A percentile compares a stretch with the other conserved stretches of the same genome.
These are phyloP conservation scores for Sphaerobolus stellatus DNA, from an alignment of 1,284 basidiomycete genomes.

Conservation along the genomic window DNA sequence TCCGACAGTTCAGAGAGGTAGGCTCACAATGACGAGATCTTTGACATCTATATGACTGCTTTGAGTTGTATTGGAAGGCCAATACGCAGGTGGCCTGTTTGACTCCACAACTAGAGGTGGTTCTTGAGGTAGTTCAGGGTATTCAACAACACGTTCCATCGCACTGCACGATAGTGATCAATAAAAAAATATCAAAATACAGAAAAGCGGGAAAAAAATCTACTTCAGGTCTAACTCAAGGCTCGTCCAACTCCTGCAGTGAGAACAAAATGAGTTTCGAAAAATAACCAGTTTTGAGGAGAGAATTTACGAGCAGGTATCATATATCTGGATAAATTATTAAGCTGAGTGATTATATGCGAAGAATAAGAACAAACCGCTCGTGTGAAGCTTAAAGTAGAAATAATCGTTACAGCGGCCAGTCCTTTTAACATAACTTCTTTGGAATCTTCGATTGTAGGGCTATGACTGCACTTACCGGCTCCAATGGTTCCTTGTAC, in stretches of 20 bases:
- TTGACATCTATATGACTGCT: slow-evolving; percentile 57
- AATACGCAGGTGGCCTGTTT: slow-evolving; percentile 75
- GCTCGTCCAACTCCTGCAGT: slow-evolving; percentile 2
- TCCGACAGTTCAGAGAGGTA: neutral
- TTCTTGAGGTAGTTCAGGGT: slow-evolving; percentile 85
- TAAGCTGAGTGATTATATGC: neutral
- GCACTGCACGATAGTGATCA: slow-evolving; percentile 46
- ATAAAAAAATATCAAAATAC: slow-evolving; percentile 17
- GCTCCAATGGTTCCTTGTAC: slow-evolving; percentile 10
- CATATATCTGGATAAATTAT: neutral
- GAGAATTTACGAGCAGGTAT: slow-evolving; percentile 5
- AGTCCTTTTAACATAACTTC: too few species aligned
- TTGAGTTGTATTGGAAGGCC: slow-evolving; percentile 57
- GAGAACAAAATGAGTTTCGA: neutral
- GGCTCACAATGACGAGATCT: slow-evolving; percentile 58
- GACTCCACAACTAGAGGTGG: slow-evolving; percentile 70
- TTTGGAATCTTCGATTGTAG: too few species aligned
- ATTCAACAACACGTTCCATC: slow-evolving; percentile 88
- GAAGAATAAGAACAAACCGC: slow-evolving; percentile 1
- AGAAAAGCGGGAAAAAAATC: neutral
- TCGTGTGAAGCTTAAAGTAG: slow-evolving; percentile 14
- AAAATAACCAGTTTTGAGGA: neutral
- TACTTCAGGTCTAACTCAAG: slow-evolving; percentile 12
- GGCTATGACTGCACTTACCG: too few species aligned
- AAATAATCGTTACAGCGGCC: slow-evolving; percentile 19